phyloP scores from a whole-genome alignment of 2,329 filamentous ascomycete genomes.

The Volutella citrinella region DNA sequence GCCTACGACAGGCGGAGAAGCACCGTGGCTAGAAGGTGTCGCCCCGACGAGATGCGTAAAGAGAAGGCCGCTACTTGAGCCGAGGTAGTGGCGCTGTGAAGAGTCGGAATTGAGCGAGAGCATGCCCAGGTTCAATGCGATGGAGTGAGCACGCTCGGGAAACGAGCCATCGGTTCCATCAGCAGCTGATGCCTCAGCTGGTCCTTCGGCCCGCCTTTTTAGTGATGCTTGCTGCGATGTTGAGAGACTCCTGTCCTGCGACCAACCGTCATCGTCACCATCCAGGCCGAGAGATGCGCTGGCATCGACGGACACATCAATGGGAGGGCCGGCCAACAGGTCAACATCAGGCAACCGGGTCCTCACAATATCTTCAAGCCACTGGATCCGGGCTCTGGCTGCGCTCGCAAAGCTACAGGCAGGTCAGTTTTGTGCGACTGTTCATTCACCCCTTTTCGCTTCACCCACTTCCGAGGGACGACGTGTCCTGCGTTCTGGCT shows the following conservation, averaged over 20 bases:
- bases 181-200: conserved; percentile 16
- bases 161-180: conserved; percentile 12
- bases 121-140: conserved; percentile 34
- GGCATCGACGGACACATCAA: conserved; percentile 3
- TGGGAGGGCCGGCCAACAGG: conserved; percentile 5
- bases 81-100: conserved; percentile 34
- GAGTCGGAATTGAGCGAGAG: conserved; percentile 36
- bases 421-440: not conserved
- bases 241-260: conserved; percentile 5
- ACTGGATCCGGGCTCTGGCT: conserved; percentile 11
- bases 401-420: conserved; percentile 10
- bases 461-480: conserved; percentile 31
- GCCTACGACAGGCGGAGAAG: conserved; percentile 6
- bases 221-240: conserved; percentile 16
- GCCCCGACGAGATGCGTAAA: conserved; percentile 29
- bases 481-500: conserved; percentile 31
- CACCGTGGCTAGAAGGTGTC: conserved; percentile 10
- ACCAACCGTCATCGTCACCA: not conserved
- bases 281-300: conserved; percentile 1
- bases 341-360: conserved; percentile 11
- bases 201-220: no score
- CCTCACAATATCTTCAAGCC: conserved; percentile 12
- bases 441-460: not conserved
- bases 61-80: conserved; percentile 34
- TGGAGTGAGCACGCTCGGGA: conserved; percentile 19